Evolutionary conservation across 2,329 filamentous ascomycete species (phyloP), one percentile per base, ranked within the genome.

Genomic region (Monilinia polystroma): DNA sequence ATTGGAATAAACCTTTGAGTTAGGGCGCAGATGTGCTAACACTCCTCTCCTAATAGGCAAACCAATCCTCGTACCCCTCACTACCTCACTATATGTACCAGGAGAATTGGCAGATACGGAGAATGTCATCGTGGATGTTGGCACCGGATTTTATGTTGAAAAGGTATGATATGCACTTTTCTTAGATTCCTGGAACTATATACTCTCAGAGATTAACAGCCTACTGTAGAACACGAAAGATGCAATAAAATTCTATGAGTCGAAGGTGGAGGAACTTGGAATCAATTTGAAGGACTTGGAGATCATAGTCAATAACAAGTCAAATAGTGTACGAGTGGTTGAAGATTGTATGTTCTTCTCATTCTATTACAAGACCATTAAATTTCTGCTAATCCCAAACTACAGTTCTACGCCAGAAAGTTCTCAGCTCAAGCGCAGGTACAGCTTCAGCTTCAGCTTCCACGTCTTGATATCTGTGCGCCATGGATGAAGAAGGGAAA

Each of bases 121-220:
- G 67, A 88, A 87, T 69, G 92, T 97, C 8, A 83, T 98, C 67
- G 92, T 98, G 52, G 94, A 98, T 78, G 87, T 97, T 26, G 94
- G 94, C 26, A 98, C 94, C 0, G 94, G 94, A 0, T 98, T 96
- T 77, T 93, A 93, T 75, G 89, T 98, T 64, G 93, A 98, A 80
- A 99, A 99, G 86, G 89, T 90, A 72, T 32, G 14, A 4, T 23
- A 23, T 16, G 5, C 26, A 32, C 10, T 10, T 26, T 26, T n/a
- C 6, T 29, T 5, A 5, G 10, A 63, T 52, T 0, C 8, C 20
- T 16, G 5, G 41, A 41, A 26, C 5, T n/a, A 29, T 10, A 20
- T n/a, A 49, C 59, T 38, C 4, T 12, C 2, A 18, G 6, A 29
- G 3, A 23, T 41, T 64, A 57, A 64, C 41, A 47, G 38, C 20